Evolutionary conservation across 2,329 filamentous ascomycete genomes (phyloP).

Genomic region (Xylaria sp.): DNA sequence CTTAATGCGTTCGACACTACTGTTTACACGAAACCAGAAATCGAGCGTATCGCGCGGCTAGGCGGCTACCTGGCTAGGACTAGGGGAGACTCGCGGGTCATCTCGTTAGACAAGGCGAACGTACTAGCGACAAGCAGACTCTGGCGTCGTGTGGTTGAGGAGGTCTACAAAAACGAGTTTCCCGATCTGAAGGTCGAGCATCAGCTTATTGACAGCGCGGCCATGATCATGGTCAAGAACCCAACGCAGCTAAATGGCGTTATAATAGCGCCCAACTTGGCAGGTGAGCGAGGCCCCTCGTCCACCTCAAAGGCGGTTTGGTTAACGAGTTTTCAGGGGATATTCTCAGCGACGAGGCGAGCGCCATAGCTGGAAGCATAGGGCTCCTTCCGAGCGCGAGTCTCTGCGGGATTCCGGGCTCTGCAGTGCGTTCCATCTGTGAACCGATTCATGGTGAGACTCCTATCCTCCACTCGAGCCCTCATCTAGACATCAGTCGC

Average conservation of each 20-base stretch:
- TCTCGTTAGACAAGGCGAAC: slow-evolving; percentile 94
- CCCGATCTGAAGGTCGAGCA: slow-evolving; percentile 83
- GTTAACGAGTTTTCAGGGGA: too few species aligned
- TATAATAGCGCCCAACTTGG: slow-evolving; percentile 88
- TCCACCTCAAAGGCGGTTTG: too few species aligned
- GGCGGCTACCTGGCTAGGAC: slow-evolving; percentile 81
- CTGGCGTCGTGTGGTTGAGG: slow-evolving; percentile 86
- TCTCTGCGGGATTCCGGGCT: slow-evolving; percentile 84
- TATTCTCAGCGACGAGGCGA: slow-evolving; percentile 94
- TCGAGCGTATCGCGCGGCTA: slow-evolving; percentile 85
- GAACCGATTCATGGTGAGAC: slow-evolving; percentile 90
- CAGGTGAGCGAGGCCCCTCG: too few species aligned
- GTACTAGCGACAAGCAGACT: slow-evolving; percentile 88
- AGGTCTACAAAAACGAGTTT: slow-evolving; percentile 88
- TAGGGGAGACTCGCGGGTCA: slow-evolving; percentile 77
- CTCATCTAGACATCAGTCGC: slow-evolving; percentile 7
- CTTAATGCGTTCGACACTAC: slow-evolving; percentile 84
- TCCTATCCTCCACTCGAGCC: slow-evolving; percentile 4
- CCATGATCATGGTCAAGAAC: slow-evolving; percentile 97
- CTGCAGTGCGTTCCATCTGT: slow-evolving; percentile 86
- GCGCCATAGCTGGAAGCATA: slow-evolving; percentile 89
- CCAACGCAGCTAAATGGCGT: slow-evolving; percentile 86
- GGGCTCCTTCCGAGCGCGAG: slow-evolving; percentile 88
- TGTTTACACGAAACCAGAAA: slow-evolving; percentile 82
- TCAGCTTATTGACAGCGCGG: slow-evolving; percentile 94